A percentile compares a stretch with the other conserved stretches of the same genome.
Evolutionary conservation across 2,329 filamentous ascomycete genomes (phyloP).

Genomic region (Alternaria hordeiaustralica): DNA sequence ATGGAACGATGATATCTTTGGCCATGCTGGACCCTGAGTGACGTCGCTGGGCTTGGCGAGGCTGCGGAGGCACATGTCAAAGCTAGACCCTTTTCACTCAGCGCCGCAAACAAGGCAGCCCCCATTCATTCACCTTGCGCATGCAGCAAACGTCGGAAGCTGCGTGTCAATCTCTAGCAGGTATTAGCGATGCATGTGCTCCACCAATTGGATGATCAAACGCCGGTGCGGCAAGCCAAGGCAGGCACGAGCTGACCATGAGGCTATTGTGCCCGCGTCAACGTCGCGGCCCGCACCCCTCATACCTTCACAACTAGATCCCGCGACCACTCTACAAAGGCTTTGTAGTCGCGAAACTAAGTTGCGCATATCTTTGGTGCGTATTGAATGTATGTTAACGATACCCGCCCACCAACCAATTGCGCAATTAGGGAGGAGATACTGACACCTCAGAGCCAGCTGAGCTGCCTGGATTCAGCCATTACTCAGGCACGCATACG

Average conservation of each 20-base stretch:
- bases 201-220: slow-evolving; percentile 27
- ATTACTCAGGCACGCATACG: background rate
- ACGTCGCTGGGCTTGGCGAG: slow-evolving; percentile 22
- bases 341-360: background rate
- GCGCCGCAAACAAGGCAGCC: slow-evolving; percentile 5
- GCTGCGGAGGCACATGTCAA: slow-evolving; percentile 4
- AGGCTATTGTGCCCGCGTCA: slow-evolving; percentile 18
- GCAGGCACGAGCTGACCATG: slow-evolving; percentile 21
- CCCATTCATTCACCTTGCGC: background rate
- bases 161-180: slow-evolving; percentile 6
- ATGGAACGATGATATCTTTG: background rate
- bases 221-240: slow-evolving; percentile 33
- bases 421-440: background rate
- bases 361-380: background rate
- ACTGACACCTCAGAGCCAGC: slow-evolving; percentile 23
- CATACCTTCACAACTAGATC: slow-evolving; percentile 7
- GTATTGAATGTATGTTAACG: background rate
- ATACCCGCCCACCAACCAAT: background rate
- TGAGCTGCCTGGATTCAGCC: slow-evolving; percentile 14
- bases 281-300: slow-evolving; percentile 24
- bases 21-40: slow-evolving; percentile 24
- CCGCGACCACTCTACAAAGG: slow-evolving; percentile 2
- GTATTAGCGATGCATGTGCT: slow-evolving; percentile 3
- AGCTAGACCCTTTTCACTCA: background rate
- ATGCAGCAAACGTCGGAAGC: slow-evolving; percentile 8